Conservation (phyloP, 1,284 basidiomycete genomes). For the Moniliella sp. region DNA sequence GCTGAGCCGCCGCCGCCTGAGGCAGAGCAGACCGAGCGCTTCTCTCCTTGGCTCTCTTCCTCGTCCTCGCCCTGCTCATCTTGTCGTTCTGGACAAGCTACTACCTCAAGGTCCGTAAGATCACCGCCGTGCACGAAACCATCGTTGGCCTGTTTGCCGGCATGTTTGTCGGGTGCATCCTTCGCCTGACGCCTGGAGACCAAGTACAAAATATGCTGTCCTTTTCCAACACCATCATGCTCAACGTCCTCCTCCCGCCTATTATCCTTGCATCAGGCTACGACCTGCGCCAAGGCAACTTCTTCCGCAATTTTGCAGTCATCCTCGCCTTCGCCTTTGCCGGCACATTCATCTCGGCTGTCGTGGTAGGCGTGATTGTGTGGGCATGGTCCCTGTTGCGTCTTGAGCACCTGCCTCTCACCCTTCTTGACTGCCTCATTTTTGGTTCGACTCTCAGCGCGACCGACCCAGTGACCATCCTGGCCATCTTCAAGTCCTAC, state of each 20-base stretch:
- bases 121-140: constrained; percentile 87
- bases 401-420: constrained; percentile 35
- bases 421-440: constrained; percentile 56
- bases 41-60: constrained; percentile 30
- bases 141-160: constrained; percentile 77
- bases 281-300: constrained; percentile 92
- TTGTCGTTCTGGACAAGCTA: constrained; percentile 87
- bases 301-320: constrained; percentile 47
- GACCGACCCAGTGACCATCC: constrained; percentile 91
- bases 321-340: constrained; percentile 88
- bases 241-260: constrained; percentile 84
- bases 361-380: constrained; percentile 81
- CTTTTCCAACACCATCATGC: constrained; percentile 90
- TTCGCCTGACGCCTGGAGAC: constrained; percentile 70
- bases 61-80: constrained; percentile 80
- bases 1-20: constrained; percentile 8
- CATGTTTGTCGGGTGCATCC: constrained; percentile 79
- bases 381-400: constrained; percentile 80
- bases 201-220: constrained; percentile 92
- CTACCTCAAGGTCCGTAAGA: constrained; percentile 86
- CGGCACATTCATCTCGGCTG: constrained; percentile 85
- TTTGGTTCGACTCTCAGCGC: constrained; percentile 91
- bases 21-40: constrained; percentile 26
- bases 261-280: constrained; percentile 97
- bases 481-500: constrained; percentile 94